A percentile compares a stretch with the other conserved stretches of the same genome.
Conservation (phyloP, 75 land plant genomes). For the Picea sitchensis region DNA sequence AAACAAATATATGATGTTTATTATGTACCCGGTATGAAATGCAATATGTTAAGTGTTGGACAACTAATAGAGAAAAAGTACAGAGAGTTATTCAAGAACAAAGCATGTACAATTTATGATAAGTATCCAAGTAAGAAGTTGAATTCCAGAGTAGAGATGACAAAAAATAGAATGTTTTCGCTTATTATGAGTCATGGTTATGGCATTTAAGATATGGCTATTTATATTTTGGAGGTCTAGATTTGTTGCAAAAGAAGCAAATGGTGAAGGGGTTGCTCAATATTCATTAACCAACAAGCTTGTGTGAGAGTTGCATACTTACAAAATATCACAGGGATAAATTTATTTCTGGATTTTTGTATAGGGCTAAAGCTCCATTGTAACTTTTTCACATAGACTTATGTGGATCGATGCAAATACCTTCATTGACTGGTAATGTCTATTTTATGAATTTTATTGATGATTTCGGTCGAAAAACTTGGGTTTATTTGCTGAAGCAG, state of each 20-base stretch:
- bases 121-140: too few relatives aligned
- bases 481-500: neutral
- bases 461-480: slow-evolving; percentile 1
- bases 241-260: neutral
- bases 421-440: neutral
- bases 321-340: slow-evolving; percentile 4
- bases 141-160: too few relatives aligned
- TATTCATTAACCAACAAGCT: neutral
- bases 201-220: slow-evolving; percentile 16
- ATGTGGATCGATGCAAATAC: slow-evolving; percentile 18
- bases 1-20: too few relatives aligned
- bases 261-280: slow-evolving; percentile 13
- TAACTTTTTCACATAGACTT: slow-evolving; percentile 16
- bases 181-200: neutral
- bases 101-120: too few relatives aligned
- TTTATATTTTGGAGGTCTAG: neutral
- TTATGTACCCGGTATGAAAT: too few relatives aligned
- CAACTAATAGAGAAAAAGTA: too few relatives aligned
- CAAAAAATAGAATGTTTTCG: too few relatives aligned
- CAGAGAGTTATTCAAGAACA: too few relatives aligned
- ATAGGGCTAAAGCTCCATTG: slow-evolving; percentile 8
- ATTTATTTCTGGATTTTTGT: neutral
- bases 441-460: slow-evolving; percentile 25
- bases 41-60: too few relatives aligned
- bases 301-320: neutral